Percentiles rank a stretch among this genome's conserved stretches.
phyloP scores from a whole-genome alignment of 768 basidiomycete genomes.

The Tulasnella sp. region DNA sequence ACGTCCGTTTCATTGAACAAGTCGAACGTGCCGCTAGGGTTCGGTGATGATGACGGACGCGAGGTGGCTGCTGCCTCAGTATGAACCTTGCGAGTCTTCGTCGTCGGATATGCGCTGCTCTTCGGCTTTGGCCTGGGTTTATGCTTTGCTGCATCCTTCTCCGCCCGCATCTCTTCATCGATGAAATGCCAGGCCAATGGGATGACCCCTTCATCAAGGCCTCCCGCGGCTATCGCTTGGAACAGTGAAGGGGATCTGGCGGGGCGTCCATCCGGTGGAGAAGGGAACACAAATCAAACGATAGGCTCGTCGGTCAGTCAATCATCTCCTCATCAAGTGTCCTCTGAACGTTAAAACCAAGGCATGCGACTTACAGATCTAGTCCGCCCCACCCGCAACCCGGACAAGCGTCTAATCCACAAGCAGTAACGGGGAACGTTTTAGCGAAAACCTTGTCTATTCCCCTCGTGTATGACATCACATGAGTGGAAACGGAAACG shows the following conservation, averaged over 20 bases:
- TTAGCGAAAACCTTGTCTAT: slow-evolving; percentile 1
- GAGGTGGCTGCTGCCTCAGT: background rate
- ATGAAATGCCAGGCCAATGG: slow-evolving; percentile 22
- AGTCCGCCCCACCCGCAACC: slow-evolving; percentile 26
- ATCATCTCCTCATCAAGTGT: background rate
- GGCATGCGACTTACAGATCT: slow-evolving; percentile 25
- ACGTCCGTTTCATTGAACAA: background rate
- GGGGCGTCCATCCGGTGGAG: background rate
- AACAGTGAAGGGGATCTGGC: slow-evolving; percentile 28
- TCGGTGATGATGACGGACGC: background rate
- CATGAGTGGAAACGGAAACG: background rate
- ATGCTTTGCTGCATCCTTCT: background rate
- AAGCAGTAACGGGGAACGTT: background rate
- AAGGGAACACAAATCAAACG: slow-evolving; percentile 2
- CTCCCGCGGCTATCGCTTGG: slow-evolving; percentile 19
- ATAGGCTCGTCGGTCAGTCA: slow-evolving; percentile 10
- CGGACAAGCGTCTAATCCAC: slow-evolving; percentile 27
- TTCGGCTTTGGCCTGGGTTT: background rate
- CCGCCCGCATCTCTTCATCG: slow-evolving; percentile 18
- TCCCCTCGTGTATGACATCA: background rate
- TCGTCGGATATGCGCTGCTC: slow-evolving; percentile 1
- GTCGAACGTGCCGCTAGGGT: background rate
- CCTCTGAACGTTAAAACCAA: slow-evolving; percentile 4
- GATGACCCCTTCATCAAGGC: slow-evolving; percentile 25
- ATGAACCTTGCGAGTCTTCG: slow-evolving; percentile 4